Percentiles rank a stretch among this genome's conserved stretches.
Conservation (phyloP, 2,329 filamentous ascomycete species). For the Paramyrothecium sp. region DNA sequence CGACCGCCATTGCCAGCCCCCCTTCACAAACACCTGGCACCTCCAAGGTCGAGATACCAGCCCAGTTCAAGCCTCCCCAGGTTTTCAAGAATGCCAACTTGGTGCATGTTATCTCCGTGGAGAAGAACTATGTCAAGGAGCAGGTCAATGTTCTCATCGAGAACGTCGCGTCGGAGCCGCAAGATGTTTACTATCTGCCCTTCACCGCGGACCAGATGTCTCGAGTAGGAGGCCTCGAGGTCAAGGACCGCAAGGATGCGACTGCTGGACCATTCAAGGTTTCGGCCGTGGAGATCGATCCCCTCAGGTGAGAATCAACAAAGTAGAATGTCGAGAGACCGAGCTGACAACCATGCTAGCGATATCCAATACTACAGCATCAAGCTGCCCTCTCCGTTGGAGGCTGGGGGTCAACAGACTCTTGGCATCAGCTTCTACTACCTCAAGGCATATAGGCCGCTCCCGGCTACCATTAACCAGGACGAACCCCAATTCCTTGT, state of each 20-base stretch:
- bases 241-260: slow-evolving; percentile 84
- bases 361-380: slow-evolving; percentile 82
- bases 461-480: slow-evolving; percentile 82
- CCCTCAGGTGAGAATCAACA: slow-evolving; percentile 48
- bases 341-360: slow-evolving; percentile 39
- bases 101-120: slow-evolving; percentile 84
- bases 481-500: slow-evolving; percentile 82
- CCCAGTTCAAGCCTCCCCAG: slow-evolving; percentile 78
- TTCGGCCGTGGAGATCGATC: slow-evolving; percentile 64
- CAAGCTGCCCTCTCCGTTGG: slow-evolving; percentile 72
- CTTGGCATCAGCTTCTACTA: slow-evolving; percentile 83
- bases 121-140: slow-evolving; percentile 90
- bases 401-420: slow-evolving; percentile 76
- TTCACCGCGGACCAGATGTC: slow-evolving; percentile 76
- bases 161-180: slow-evolving; percentile 76
- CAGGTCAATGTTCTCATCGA: slow-evolving; percentile 92
- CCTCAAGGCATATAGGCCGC: slow-evolving; percentile 74
- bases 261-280: slow-evolving; percentile 66
- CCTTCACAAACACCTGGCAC: slow-evolving; percentile 30
- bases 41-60: slow-evolving; percentile 58
- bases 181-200: slow-evolving; percentile 88
- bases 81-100: slow-evolving; percentile 94
- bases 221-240: slow-evolving; percentile 82
- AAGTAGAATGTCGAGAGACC: slow-evolving; percentile 2
- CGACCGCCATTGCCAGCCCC: slow-evolving; percentile 38